Percentiles rank a stretch among this genome's conserved stretches.
Conservation (phyloP, 2,329 filamentous ascomycete species). For the Aureobasidium sp. region DNA sequence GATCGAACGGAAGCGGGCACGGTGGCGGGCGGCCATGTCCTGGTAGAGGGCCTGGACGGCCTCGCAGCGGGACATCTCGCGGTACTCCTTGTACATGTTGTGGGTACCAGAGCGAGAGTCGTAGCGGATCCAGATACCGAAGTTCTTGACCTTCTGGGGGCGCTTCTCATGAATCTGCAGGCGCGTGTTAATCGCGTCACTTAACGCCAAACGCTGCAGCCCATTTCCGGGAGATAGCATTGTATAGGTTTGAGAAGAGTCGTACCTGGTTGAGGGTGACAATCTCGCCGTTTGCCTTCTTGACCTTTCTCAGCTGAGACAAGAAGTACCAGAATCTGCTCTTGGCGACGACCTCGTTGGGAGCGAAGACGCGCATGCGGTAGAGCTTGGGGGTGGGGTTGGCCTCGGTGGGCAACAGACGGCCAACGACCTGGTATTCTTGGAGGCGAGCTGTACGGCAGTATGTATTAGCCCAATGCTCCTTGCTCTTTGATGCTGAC, state of each 20-base stretch:
- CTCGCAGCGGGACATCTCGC: slow-evolving; percentile 92
- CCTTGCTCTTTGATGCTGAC: slow-evolving; percentile 16
- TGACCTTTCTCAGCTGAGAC: slow-evolving; percentile 98
- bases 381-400: slow-evolving; percentile 98
- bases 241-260: slow-evolving; percentile 16
- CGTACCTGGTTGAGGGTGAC: slow-evolving; percentile 92
- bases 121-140: slow-evolving; percentile 99
- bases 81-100: slow-evolving; percentile 99
- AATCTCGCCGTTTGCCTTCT: slow-evolving; percentile 99
- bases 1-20: slow-evolving; percentile 94
- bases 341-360: slow-evolving; percentile 97
- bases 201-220: slow-evolving; percentile 18
- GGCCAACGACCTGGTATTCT: slow-evolving; percentile 99
- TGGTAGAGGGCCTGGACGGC: slow-evolving; percentile 97
- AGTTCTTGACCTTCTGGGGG: slow-evolving; percentile 99
- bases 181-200: slow-evolving; percentile 15
- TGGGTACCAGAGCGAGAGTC: slow-evolving; percentile 99
- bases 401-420: slow-evolving; percentile 94
- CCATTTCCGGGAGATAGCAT: slow-evolving; percentile 19
- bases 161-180: slow-evolving; percentile 93
- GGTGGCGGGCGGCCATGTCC: slow-evolving; percentile 99
- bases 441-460: slow-evolving; percentile 80
- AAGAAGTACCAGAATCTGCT: slow-evolving; percentile 99
- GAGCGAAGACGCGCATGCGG: slow-evolving; percentile 99
- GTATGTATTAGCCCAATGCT: slow-evolving; percentile 28